A percentile compares a stretch with the other conserved stretches of the same genome.
phyloP scores from a whole-genome alignment of 2,329 filamentous ascomycete genomes.

The Stagonosporopsis cucurbitacearum region DNA sequence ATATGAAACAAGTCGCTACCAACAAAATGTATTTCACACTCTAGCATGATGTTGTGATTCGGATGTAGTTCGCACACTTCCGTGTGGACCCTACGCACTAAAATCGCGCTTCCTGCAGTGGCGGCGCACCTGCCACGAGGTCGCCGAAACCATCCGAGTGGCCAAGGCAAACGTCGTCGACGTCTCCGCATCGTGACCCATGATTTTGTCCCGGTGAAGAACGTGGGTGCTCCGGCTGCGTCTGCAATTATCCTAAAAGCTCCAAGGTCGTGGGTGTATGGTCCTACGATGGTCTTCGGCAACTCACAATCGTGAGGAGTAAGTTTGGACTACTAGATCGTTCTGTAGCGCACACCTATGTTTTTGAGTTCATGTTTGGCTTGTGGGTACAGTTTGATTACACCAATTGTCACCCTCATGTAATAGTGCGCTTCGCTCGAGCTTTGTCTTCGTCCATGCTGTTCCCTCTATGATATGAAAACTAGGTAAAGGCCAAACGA shows the following conservation, averaged over 20 bases:
- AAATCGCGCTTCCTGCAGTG: not conserved
- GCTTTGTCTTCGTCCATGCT: too few species aligned
- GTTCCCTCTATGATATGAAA: too few species aligned
- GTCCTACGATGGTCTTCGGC: not conserved
- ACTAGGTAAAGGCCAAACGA: not conserved
- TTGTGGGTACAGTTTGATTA: not conserved
- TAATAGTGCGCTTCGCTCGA: too few species aligned
- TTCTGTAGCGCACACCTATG: not conserved
- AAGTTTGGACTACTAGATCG: not conserved
- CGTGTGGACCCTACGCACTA: not conserved
- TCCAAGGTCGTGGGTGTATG: not conserved
- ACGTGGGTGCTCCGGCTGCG: not conserved
- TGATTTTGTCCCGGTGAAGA: not conserved
- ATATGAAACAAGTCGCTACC: not conserved
- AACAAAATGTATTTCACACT: not conserved
- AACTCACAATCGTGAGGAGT: not conserved
- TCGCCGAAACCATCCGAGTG: conserved; percentile 4
- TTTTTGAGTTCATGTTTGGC: not conserved
- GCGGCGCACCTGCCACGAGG: conserved; percentile 1
- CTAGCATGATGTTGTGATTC: not conserved
- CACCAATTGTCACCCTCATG: not conserved
- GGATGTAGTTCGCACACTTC: not conserved
- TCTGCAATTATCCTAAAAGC: not conserved
- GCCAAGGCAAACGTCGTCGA: conserved; percentile 1
- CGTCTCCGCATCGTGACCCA: not conserved